phyloP scores from a whole-genome alignment of 768 basidiomycete species.

The Amylocystis lapponica region DNA sequence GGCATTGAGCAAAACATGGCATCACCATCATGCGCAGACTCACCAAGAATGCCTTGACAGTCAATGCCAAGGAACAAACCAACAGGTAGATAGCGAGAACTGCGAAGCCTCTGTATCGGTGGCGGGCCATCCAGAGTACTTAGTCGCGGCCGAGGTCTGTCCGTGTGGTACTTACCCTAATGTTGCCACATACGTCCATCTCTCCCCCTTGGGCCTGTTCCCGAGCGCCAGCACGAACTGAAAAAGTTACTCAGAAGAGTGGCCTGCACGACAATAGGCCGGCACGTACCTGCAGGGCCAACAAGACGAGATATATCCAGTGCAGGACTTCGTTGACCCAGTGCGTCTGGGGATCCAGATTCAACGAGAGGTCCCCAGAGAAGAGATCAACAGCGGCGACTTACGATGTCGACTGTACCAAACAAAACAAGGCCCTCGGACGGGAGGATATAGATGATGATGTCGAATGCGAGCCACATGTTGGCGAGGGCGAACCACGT shows the following conservation, averaged over 20 bases:
- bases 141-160: not conserved
- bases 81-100: slow-evolving; percentile 79
- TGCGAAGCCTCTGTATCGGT: slow-evolving; percentile 71
- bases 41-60: slow-evolving; percentile 72
- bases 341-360: slow-evolving; percentile 74
- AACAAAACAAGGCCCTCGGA: slow-evolving; percentile 50
- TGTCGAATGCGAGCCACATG: slow-evolving; percentile 89
- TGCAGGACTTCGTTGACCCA: slow-evolving; percentile 81
- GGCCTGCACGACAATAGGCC: not conserved
- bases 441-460: slow-evolving; percentile 87
- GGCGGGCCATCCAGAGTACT: slow-evolving; percentile 3
- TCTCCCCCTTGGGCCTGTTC: slow-evolving; percentile 87
- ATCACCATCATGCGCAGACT: slow-evolving; percentile 15
- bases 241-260: not conserved
- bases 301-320: slow-evolving; percentile 83
- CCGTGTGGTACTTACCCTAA: slow-evolving; percentile 46
- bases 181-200: slow-evolving; percentile 60
- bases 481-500: slow-evolving; percentile 93
- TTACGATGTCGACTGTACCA: slow-evolving; percentile 62
- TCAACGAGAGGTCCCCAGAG: no score
- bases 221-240: slow-evolving; percentile 72
- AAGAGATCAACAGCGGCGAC: slow-evolving; percentile 43
- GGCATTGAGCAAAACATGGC: not conserved
- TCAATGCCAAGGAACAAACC: slow-evolving; percentile 82
- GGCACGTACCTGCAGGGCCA: slow-evolving; percentile 63